Conservation (phyloP, 2,329 filamentous ascomycete species). For the Xylariaceae sp. region DNA sequence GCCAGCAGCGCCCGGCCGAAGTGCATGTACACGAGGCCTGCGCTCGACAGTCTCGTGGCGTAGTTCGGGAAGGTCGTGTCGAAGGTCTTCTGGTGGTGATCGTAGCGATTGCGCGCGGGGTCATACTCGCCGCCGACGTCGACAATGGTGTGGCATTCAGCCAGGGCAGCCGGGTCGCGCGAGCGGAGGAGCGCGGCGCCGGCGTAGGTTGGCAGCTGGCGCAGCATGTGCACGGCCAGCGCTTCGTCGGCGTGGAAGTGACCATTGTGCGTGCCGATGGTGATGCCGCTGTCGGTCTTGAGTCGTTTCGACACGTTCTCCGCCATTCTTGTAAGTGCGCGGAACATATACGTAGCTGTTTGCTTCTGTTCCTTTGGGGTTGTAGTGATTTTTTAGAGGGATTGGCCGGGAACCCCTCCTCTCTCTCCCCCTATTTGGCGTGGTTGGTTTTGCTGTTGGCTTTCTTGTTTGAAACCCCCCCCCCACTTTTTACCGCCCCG, state of each 20-base stretch:
- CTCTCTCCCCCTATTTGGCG: background rate
- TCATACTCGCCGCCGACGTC: slow-evolving; percentile 98
- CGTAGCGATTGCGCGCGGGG: slow-evolving; percentile 68
- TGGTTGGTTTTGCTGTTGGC: background rate
- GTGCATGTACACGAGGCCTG: slow-evolving; percentile 92
- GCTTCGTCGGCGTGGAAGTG: slow-evolving; percentile 99
- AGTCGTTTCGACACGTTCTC: slow-evolving; percentile 73
- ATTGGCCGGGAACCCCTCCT: no score
- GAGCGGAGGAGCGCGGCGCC: slow-evolving; percentile 74
- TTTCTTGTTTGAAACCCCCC: no score
- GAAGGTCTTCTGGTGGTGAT: slow-evolving; percentile 97
- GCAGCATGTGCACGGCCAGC: slow-evolving; percentile 92
- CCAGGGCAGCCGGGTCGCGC: slow-evolving; percentile 72
- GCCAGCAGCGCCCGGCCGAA: slow-evolving; percentile 83
- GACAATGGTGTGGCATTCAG: slow-evolving; percentile 86
- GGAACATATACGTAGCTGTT: slow-evolving; percentile 36
- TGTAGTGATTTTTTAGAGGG: background rate
- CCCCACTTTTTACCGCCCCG: no score
- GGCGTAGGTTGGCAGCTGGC: slow-evolving; percentile 75
- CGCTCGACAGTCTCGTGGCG: slow-evolving; percentile 84
- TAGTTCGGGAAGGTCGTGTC: slow-evolving; percentile 75
- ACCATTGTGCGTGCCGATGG: slow-evolving; percentile 93
- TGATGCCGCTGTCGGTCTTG: slow-evolving; percentile 57
- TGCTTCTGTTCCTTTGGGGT: background rate
- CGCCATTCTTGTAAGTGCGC: slow-evolving; percentile 49